A percentile compares a stretch with the other conserved stretches of the same genome.
Evolutionary conservation across 257 asterid species (phyloP).

Genomic region (Nicotiana undulata): DNA sequence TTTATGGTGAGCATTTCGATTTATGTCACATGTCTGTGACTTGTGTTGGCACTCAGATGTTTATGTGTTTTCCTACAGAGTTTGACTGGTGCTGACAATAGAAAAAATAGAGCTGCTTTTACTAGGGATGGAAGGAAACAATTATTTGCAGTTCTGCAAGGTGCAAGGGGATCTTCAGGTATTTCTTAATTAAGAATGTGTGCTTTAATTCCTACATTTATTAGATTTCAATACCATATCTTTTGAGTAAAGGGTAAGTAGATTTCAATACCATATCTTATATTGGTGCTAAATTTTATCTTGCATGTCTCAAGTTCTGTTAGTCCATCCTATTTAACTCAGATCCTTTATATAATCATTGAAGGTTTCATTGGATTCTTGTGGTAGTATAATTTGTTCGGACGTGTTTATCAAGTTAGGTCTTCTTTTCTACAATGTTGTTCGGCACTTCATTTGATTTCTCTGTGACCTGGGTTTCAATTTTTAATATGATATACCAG

Average conservation of each 20-base stretch:
- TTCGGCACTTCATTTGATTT: not conserved
- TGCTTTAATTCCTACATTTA: constrained; percentile 10
- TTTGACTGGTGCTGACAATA: constrained; percentile 69
- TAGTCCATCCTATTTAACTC: not conserved
- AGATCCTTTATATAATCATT: not conserved
- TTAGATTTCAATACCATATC: not conserved
- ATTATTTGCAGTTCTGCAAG: constrained; percentile 93
- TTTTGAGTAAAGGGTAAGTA: not conserved
- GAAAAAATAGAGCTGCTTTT: constrained; percentile 78
- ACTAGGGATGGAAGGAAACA: constrained; percentile 97
- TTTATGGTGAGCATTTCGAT: constrained; percentile 59
- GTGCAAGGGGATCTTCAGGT: constrained; percentile 99
- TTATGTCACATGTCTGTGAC: not conserved
- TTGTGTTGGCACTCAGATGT: not conserved
- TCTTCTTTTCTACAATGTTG: not conserved
- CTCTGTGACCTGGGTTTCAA: not conserved
- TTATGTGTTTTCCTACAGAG: constrained; percentile 43
- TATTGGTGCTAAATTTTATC: not conserved
- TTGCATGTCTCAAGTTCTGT: not conserved
- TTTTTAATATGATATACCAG: not conserved
- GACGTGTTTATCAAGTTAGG: not conserved
- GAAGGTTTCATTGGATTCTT: not conserved
- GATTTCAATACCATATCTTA: not conserved
- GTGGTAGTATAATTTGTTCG: not conserved
- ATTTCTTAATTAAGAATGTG: constrained; percentile 12